Evolutionary conservation across 1,284 basidiomycete species (phyloP), one percentile per base, ranked within the genome.

Genomic region (Apiotrichum laibachii): DNA sequence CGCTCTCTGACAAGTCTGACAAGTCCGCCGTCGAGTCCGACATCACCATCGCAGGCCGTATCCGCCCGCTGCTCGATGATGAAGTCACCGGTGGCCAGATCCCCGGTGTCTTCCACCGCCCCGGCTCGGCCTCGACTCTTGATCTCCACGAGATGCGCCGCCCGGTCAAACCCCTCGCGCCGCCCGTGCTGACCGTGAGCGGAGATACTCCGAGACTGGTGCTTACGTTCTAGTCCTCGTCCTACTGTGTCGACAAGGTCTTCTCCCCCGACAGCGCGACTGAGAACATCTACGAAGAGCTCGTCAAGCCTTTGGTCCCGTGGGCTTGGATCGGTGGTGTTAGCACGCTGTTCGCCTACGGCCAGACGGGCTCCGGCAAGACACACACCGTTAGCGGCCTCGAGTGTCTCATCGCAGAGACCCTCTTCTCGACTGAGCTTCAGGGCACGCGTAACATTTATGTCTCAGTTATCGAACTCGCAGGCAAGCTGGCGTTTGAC

Each of bases 281-380:
- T 8, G 50, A 42, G 11, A 16, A 52, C 26, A 22, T 53, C 8
- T 45, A 45, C 43, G 34, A 19, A 8, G 19, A n/a, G 16, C 31
- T 45, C 15, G 42, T 53, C 19, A 26, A n/a, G 18, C 43, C 43
- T 6, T 33, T 53, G 11, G 21, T 53, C 13, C 52, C 52, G 1
- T 53, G 42, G 43, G 44, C 34, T 2, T 53, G 52, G 52, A 26
- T 11, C 15, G 52, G 52, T 15, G 52, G 52, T n/a, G 52, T 53
- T 22, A 18, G 43, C 31, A 53, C 52, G 6, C 42, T 53, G 19
- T 53, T 53, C 15, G 52, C 52, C 19, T 53, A 53, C 43, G 52
- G 52, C 15, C 52, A 53, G 52, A 53, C 52, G 33, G 52, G 52
- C n/a, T n/a, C 13, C 12, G 52, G 52, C 43, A 53, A 53, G 52